Evolutionary conservation across 2,329 filamentous ascomycete species (phyloP).

Genomic region (Cyclaneusma minus): DNA sequence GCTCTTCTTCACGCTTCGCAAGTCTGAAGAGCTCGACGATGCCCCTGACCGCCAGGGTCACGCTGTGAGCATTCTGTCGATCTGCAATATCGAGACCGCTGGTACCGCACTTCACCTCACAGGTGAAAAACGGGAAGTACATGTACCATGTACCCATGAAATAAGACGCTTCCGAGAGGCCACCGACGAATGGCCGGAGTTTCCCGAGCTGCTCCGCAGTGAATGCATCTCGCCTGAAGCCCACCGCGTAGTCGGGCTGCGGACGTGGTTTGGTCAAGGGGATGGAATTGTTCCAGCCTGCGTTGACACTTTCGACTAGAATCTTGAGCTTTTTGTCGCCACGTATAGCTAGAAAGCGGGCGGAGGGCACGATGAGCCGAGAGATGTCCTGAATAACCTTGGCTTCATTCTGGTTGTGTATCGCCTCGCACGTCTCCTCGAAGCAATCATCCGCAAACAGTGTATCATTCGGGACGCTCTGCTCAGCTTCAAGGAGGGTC

Average conservation of each 20-base stretch:
- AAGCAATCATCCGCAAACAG: slow-evolving; percentile 25
- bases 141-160: slow-evolving; percentile 30
- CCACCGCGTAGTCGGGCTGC: slow-evolving; percentile 28
- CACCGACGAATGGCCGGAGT: slow-evolving; percentile 22
- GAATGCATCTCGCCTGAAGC: slow-evolving; percentile 26
- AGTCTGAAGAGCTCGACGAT: slow-evolving; percentile 10
- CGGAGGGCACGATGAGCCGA: slow-evolving; percentile 23
- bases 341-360: slow-evolving; percentile 18
- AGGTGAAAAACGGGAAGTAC: slow-evolving; percentile 33
- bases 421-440: slow-evolving; percentile 16
- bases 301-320: slow-evolving; percentile 25
- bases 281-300: slow-evolving; percentile 25
- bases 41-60: slow-evolving; percentile 23
- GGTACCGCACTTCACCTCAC: slow-evolving; percentile 28
- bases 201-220: slow-evolving; percentile 25
- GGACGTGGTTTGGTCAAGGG: slow-evolving; percentile 21
- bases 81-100: slow-evolving; percentile 22
- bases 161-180: slow-evolving; percentile 21
- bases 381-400: slow-evolving; percentile 23
- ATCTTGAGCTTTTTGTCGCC: slow-evolving; percentile 16
- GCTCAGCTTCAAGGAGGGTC: slow-evolving; percentile 17
- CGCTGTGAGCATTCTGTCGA: slow-evolving; percentile 25
- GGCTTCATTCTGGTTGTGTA: slow-evolving; percentile 21
- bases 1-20: slow-evolving; percentile 20
- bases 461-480: slow-evolving; percentile 18